A percentile compares a stretch with the other conserved stretches of the same genome.
phyloP scores from a whole-genome alignment of 2,329 filamentous ascomycete species.

The Passalora sequoiae region DNA sequence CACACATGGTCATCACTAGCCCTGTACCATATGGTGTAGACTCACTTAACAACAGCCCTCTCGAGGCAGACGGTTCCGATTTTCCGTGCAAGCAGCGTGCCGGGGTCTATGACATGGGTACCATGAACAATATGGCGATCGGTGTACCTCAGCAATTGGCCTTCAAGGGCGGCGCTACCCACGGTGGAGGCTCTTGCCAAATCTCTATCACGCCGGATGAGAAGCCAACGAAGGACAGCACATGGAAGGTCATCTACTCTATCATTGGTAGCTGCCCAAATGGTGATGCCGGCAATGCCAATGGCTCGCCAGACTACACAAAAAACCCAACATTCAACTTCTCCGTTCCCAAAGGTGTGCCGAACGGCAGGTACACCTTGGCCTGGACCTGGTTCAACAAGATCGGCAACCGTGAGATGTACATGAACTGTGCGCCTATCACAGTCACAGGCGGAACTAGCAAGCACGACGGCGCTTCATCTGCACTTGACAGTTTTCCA shows the following conservation, averaged over 20 bases:
- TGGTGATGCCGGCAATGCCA: conserved; percentile 49
- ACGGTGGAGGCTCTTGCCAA: conserved; percentile 90
- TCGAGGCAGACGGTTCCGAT: conserved; percentile 48
- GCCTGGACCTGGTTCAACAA: conserved; percentile 96
- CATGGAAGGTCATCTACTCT: conserved; percentile 85
- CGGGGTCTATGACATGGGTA: conserved; percentile 43
- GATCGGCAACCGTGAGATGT: conserved; percentile 86
- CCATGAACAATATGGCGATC: conserved; percentile 57
- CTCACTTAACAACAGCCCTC: conserved; percentile 60
- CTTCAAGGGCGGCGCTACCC: conserved; percentile 69
- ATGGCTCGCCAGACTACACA: conserved; percentile 8
- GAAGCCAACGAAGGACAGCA: conserved; percentile 60
- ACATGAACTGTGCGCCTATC: conserved; percentile 89
- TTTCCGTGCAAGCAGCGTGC: conserved; percentile 73
- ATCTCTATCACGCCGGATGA: conserved; percentile 74
- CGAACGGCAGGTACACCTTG: conserved; percentile 68
- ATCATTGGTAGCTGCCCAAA: conserved; percentile 81
- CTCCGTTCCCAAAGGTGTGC: conserved; percentile 66
- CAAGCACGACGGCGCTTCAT: conserved; percentile 32
- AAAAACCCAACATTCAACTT: conserved; percentile 58
- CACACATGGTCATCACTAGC: conserved; percentile 68
- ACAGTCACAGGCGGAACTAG: conserved; percentile 51
- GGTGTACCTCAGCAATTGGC: conserved; percentile 58
- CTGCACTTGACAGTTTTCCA: conserved; percentile 57
- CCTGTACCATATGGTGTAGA: conserved; percentile 61